Conservation (phyloP, 2,329 filamentous ascomycete genomes). For the Zopfia rhizophila region DNA sequence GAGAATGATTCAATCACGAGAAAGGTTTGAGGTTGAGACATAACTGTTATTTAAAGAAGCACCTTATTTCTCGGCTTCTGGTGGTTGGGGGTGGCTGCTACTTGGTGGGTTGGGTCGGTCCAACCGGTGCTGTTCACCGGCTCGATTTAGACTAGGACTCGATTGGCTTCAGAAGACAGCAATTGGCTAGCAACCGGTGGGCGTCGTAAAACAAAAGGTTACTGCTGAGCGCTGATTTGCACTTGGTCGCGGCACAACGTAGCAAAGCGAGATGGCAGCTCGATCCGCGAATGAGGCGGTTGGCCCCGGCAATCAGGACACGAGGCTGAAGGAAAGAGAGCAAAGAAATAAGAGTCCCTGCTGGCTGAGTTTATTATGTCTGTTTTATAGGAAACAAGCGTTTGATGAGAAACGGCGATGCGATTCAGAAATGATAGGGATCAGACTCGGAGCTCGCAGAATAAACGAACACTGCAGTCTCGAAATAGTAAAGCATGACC, state of each 20-base stretch:
- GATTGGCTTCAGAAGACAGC: conserved; percentile 29
- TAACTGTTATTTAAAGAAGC: conserved; percentile 16
- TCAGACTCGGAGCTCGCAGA: conserved; percentile 7
- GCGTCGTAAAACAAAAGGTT: conserved; percentile 40
- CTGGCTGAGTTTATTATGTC: conserved; percentile 29
- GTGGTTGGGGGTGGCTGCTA: no score
- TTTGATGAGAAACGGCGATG: conserved; percentile 15
- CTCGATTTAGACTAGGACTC: conserved; percentile 23
- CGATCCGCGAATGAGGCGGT: conserved; percentile 35
- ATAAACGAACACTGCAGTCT: conserved; percentile 22
- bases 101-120: no score
- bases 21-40: conserved; percentile 32
- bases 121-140: conserved; percentile 24
- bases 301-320: conserved; percentile 35
- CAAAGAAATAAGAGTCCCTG: conserved; percentile 19
- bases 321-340: conserved; percentile 38
- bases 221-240: conserved; percentile 39
- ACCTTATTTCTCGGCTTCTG: no score
- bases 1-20: conserved; percentile 23
- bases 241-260: conserved; percentile 35
- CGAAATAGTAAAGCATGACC: conserved; percentile 37
- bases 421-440: background rate
- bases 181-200: conserved; percentile 40
- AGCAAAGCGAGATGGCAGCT: conserved; percentile 23
- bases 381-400: no score